These are phyloP conservation scores for Chamaenerion angustifolium DNA, from an alignment of 345 rosid species.

Conservation along the genomic window DNA sequence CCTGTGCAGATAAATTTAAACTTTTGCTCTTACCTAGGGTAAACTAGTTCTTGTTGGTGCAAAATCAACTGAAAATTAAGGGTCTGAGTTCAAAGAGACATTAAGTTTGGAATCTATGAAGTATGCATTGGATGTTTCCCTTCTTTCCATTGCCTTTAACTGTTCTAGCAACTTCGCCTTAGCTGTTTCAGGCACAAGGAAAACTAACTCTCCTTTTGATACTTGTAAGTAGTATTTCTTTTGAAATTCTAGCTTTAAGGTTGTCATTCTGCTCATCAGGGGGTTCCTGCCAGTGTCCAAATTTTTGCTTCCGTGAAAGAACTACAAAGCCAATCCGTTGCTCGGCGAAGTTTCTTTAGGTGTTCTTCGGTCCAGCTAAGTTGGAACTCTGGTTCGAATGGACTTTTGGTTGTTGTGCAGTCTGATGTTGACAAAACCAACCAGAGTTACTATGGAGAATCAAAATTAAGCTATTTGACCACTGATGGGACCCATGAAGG, in stretches of 20 bases:
- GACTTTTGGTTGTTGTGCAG: constrained; percentile 71
- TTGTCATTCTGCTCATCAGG: constrained; percentile 21
- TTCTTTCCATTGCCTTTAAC: too few relatives aligned
- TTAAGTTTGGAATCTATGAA: too few relatives aligned
- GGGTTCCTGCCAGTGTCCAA: constrained; percentile 88
- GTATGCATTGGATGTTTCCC: too few relatives aligned
- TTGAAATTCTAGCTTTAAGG: not conserved
- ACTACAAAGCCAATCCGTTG: constrained; percentile 56
- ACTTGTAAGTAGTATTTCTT: not conserved
- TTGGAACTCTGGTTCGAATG: constrained; percentile 83
- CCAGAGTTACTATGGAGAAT: constrained; percentile 89
- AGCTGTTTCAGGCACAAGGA: too few relatives aligned
- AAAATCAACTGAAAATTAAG: too few relatives aligned
- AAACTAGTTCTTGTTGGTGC: too few relatives aligned
- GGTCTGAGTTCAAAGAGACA: too few relatives aligned
- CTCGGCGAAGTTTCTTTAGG: constrained; percentile 73
- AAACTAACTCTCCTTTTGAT: not conserved
- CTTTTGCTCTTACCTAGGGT: too few relatives aligned
- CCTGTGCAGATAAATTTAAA: too few relatives aligned
- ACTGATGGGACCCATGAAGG: constrained; percentile 80
- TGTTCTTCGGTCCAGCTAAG: constrained; percentile 74
- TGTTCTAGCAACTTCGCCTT: too few relatives aligned
- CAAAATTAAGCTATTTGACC: constrained; percentile 83
- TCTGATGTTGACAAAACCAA: constrained; percentile 96
- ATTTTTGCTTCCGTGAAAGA: constrained; percentile 60